phyloP scores from a whole-genome alignment of 2,329 filamentous ascomycete genomes.

The Thielaviopsis musarum region DNA sequence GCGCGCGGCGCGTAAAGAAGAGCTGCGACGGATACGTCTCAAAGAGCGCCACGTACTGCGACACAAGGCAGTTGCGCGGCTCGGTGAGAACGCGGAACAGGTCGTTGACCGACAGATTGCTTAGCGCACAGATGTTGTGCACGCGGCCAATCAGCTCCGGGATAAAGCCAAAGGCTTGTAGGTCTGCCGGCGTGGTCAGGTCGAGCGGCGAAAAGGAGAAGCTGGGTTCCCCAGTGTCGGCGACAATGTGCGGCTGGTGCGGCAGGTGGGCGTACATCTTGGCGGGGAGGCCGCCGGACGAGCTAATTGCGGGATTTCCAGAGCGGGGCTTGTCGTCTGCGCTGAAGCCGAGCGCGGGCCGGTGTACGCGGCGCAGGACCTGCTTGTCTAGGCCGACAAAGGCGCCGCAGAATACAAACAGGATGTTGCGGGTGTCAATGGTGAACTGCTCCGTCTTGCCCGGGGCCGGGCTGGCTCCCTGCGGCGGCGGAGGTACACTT shows the following conservation, averaged over 20 bases:
- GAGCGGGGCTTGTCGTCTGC: slow-evolving; percentile 50
- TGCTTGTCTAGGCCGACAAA: slow-evolving; percentile 86
- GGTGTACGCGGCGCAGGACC: slow-evolving; percentile 72
- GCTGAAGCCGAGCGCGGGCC: slow-evolving; percentile 77
- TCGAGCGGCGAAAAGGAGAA: slow-evolving; percentile 42
- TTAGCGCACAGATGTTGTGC: slow-evolving; percentile 74
- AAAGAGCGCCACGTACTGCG: slow-evolving; percentile 81
- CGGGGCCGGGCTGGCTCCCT: slow-evolving; percentile 25
- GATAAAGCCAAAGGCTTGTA: slow-evolving; percentile 80
- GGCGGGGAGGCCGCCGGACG: slow-evolving; percentile 42
- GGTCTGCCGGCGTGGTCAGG: slow-evolving; percentile 55
- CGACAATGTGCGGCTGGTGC: slow-evolving; percentile 27
- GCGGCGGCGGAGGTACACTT: slow-evolving; percentile 25
- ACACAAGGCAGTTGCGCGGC: slow-evolving; percentile 71
- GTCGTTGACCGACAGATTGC: slow-evolving; percentile 48
- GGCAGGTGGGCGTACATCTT: slow-evolving; percentile 40
- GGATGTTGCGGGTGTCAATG: slow-evolving; percentile 85
- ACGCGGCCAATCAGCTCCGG: slow-evolving; percentile 92
- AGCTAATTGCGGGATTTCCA: slow-evolving; percentile 28
- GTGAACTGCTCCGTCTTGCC: slow-evolving; percentile 47
- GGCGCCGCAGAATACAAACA: slow-evolving; percentile 92
- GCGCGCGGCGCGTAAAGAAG: slow-evolving; percentile 63
- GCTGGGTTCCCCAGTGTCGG: slow-evolving; percentile 18
- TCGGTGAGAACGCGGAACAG: slow-evolving; percentile 83
- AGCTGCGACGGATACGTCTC: slow-evolving; percentile 63